Base-by-base conservation (phyloP, 1,284 basidiomycete species). In the Boletus subluridellus region DNA sequence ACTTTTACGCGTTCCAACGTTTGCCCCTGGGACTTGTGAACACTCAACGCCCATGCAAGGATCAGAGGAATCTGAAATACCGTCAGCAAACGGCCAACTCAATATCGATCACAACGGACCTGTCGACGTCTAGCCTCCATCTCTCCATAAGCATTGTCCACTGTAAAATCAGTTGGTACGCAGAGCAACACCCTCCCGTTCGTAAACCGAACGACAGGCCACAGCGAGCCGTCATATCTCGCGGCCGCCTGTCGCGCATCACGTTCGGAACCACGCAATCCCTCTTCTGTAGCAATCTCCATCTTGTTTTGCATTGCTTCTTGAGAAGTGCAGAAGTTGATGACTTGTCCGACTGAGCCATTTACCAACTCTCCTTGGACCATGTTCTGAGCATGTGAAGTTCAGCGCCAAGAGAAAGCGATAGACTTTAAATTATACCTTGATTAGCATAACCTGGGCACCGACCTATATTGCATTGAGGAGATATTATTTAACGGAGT, bases 21-120 rank as follows among this genome's bases (percentile, higher is more conserved):
- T 71, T 93, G 91, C 0, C 91, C 91, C 69, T 94, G 92, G 3
- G 87, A 87, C 71, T 95, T 95, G 73, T 94, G 93, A 26, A 95
- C 86, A 58, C 89, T 90, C 68, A 91, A 75, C 1, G 91, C 89
- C 88, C 89, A 92, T 0, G 90, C 85, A 3, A 92, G 77, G 53
- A 93, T 92, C 26, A 94, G 73, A 1, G 90, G 90, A 15, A 92
- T 74, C 83, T 92, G 69, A 47, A 55, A 51, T n/a, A 41, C n/a
- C 2, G 0, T 61, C 50, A 60, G 32, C 7, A 17, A 55, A 37
- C 34, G 5, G 49, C 47, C 34, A 50, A 2, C 44, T 49, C 32
- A 21, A 46, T 7, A 37, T 37, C 17, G 30, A 47, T 46, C 21
- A 32, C 39, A 17, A 42, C 63, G 46, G 39, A 84, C 84, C 73